Percentiles rank a stretch among this genome's conserved stretches.
phyloP scores from a whole-genome alignment of 257 asterid species.

The Nemophila menziesii region DNA sequence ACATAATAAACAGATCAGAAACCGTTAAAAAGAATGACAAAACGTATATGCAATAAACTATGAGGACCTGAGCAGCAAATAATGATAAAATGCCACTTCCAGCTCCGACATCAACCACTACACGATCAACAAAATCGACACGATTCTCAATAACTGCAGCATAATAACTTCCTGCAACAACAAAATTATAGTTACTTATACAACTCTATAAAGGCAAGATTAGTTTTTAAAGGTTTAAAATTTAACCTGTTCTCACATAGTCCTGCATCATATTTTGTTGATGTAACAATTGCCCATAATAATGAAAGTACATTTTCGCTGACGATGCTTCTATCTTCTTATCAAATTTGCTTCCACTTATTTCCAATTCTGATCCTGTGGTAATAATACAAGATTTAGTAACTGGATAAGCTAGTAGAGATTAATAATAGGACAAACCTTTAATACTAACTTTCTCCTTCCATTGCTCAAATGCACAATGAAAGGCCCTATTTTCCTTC shows the following conservation, averaged over 20 bases:
- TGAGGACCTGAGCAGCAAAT: constrained; percentile 92
- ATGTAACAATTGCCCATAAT: constrained; percentile 93
- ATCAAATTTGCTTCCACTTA: constrained; percentile 91
- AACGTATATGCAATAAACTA: neutral
- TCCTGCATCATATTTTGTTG: constrained; percentile 99
- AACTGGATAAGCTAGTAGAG: constrained; percentile 2
- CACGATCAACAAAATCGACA: constrained; percentile 57
- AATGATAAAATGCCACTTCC: constrained; percentile 98
- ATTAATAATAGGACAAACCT: constrained; percentile 50
- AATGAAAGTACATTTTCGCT: constrained; percentile 97
- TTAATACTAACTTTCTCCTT: constrained; percentile 58
- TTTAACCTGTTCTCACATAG: constrained; percentile 88
- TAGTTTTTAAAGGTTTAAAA: neutral
- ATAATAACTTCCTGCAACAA: constrained; percentile 73
- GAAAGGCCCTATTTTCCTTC: constrained; percentile 89
- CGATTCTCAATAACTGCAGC: constrained; percentile 98
- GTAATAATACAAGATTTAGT: no score
- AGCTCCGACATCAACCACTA: constrained; percentile 99
- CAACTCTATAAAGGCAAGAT: neutral
- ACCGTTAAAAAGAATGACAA: neutral
- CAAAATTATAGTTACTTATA: constrained; percentile 1
- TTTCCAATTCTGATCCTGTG: constrained; percentile 48
- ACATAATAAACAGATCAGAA: constrained; percentile 3
- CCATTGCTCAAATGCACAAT: constrained; percentile 92
- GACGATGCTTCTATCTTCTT: constrained; percentile 92